Base-by-base conservation (phyloP, 164 flowering plant genomes). In the Hamamelis virginiana region DNA sequence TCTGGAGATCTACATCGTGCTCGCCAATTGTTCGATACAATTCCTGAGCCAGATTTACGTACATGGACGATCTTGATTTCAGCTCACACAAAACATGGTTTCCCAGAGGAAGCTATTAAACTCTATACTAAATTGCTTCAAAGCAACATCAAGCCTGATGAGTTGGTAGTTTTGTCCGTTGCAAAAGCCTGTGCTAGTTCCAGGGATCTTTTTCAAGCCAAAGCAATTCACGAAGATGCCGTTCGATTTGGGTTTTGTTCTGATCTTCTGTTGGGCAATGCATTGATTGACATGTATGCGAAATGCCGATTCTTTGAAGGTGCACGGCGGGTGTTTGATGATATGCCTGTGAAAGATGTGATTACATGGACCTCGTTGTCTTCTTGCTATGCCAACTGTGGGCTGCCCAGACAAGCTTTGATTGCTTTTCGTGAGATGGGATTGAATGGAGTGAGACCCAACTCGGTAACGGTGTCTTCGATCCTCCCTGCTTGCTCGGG, bases 301-400 rank as follows among this genome's bases (percentile, higher is more conserved):
- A 85, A 87, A 62, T 87, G 89, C 47, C 75, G 63, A 71, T 75
- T 13, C 21, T 23, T 68, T 63, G 69, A 78, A 33, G 87, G 84
- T 26, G 87, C 85, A 16, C 70, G 27, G 28, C 62, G 38, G 59
- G 85, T 82, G 25, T 85, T 87, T 57, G 68, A 70, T 48, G 76
- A 69, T 27, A 67, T 84, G 70, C 60, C 15, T 4, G 45, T 23
- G 0, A 87, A 74, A 67, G 89, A 87, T 78, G 91, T 85, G 59
- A 70, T 87, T 59, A 78, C 89, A 41, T 87, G 91, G 91, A 87
- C 91, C 1, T 80, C 91, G 0, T 47, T 87, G 57, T 72, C 72
- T 45, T 76, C 85, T 9, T 81, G 81, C 68, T 78, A 79, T 75
- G 72, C 78, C 25, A 79, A 67, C 15, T 80, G 83, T 80, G 83